These are phyloP conservation scores for Luffa aegyptiaca DNA, from an alignment of 306 rosid species.

Conservation along the genomic window DNA sequence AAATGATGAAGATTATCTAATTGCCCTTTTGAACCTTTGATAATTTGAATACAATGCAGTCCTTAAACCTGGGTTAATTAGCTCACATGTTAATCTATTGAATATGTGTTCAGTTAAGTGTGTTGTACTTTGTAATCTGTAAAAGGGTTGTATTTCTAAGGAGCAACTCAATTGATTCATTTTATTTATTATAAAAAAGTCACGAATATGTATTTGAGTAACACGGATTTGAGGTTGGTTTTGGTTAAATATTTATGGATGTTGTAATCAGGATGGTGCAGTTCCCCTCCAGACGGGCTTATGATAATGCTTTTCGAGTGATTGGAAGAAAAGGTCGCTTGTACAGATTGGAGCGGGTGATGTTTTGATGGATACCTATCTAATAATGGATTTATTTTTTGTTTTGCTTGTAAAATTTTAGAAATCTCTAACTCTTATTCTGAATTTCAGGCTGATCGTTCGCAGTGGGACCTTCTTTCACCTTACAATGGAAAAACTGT, in stretches of 20 bases:
- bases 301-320: slow-evolving; percentile 25
- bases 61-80: neutral
- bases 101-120: neutral
- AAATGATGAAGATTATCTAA: neutral
- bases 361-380: slow-evolving; percentile 9
- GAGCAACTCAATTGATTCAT: neutral
- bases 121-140: neutral
- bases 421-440: neutral
- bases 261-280: slow-evolving; percentile 58
- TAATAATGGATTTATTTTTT: neutral
- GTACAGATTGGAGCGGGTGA: slow-evolving; percentile 68
- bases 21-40: neutral
- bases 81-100: neutral
- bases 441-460: slow-evolving; percentile 39
- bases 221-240: neutral
- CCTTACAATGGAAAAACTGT: slow-evolving; percentile 73
- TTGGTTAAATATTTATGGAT: neutral
- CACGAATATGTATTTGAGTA: neutral
- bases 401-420: neutral
- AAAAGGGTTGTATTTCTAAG: neutral
- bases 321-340: slow-evolving; percentile 28
- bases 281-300: slow-evolving; percentile 31
- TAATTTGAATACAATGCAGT: neutral
- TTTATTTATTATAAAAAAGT: neutral
- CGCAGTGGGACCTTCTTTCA: slow-evolving; percentile 44